Evolutionary conservation across 2,329 filamentous ascomycete genomes (phyloP).

Genomic region (Purpureocillium lavendulum): DNA sequence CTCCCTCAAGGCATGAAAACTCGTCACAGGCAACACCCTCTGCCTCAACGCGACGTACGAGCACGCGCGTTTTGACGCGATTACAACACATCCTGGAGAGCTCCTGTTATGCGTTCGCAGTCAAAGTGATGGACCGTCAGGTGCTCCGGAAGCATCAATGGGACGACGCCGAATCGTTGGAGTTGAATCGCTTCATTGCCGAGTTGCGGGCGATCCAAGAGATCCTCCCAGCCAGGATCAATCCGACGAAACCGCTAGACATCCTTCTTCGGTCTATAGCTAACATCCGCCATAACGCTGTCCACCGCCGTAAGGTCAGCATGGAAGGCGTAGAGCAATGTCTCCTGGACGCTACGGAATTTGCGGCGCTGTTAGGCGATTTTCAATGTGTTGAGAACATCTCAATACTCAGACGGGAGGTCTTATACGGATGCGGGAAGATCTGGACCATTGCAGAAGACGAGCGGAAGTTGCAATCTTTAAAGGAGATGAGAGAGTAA

Average conservation of each 20-base stretch:
- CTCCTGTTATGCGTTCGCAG: conserved; percentile 2
- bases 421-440: not conserved
- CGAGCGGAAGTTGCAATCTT: too few relatives aligned
- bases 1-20: too few relatives aligned
- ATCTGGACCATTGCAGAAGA: not conserved
- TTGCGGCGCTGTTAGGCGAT: conserved; percentile 1
- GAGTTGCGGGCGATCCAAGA: conserved; percentile 1
- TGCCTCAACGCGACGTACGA: too few relatives aligned
- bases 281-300: conserved; percentile 5
- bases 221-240: not conserved
- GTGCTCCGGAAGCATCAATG: not conserved
- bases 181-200: conserved; percentile 2
- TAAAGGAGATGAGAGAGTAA: too few relatives aligned
- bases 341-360: conserved; percentile 1
- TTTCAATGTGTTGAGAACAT: not conserved
- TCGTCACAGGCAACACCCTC: too few relatives aligned
- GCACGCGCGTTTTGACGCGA: conserved; percentile 1
- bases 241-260: not conserved
- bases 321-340: conserved; percentile 1
- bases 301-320: conserved; percentile 4
- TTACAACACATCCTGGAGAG: conserved; percentile 3
- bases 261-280: conserved; percentile 2
- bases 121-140: conserved; percentile 1
- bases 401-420: not conserved
- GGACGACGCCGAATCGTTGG: conserved; percentile 4